phyloP scores from a whole-genome alignment of 805 yeast species.

The Myxozyma neglecta region DNA sequence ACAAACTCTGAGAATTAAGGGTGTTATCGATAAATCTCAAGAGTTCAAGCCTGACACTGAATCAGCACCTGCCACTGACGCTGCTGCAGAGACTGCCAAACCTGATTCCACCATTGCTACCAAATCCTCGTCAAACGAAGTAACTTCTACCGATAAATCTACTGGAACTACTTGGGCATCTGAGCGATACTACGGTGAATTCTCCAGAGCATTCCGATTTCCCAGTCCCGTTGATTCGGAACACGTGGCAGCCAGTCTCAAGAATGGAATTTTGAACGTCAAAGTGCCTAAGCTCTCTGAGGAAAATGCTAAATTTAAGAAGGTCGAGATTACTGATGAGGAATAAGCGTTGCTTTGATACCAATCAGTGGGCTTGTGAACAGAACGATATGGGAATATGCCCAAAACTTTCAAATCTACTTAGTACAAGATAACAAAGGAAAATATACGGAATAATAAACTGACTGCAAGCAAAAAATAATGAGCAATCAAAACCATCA shows the following conservation, averaged over 20 bases:
- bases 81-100: neutral
- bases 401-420: too few relatives aligned
- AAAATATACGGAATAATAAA: too few relatives aligned
- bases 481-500: too few relatives aligned
- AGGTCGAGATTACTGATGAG: conserved; percentile 13
- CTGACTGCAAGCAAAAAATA: too few relatives aligned
- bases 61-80: neutral
- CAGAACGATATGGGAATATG: too few relatives aligned
- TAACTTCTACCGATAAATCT: neutral
- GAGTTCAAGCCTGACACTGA: conserved; percentile 14
- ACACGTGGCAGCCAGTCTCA: conserved; percentile 23
- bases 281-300: conserved; percentile 25
- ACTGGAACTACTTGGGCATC: conserved; percentile 27
- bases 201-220: conserved; percentile 30
- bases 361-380: too few relatives aligned
- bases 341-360: neutral
- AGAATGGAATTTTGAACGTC: conserved; percentile 27
- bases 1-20: conserved; percentile 27
- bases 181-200: conserved; percentile 30
- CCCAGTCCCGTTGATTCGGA: conserved; percentile 27
- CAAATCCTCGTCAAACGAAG: neutral
- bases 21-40: conserved; percentile 23
- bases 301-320: neutral
- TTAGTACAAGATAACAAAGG: too few relatives aligned
- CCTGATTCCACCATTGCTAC: neutral